Evolutionary conservation across 2,329 filamentous ascomycete genomes (phyloP).

Genomic region (Pseudogymnoascus sp.): DNA sequence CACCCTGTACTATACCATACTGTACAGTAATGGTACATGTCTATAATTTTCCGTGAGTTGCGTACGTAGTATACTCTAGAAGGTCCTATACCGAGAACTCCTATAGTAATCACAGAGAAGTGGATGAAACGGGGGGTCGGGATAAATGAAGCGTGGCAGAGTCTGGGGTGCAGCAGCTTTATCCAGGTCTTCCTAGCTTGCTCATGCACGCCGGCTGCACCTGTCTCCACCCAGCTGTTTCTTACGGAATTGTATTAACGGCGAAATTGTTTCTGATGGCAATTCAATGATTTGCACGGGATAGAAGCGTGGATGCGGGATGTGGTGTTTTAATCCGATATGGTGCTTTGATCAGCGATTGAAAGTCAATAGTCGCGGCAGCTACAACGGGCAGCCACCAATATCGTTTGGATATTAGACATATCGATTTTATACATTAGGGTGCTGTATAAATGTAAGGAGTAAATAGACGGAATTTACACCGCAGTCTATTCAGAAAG

Average conservation of each 20-base stretch:
- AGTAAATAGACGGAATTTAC: not conserved
- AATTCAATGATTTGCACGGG: not conserved
- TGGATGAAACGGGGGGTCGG: not conserved
- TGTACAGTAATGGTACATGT: too few relatives aligned
- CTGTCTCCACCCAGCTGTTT: too few relatives aligned
- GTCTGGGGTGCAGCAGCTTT: constrained; percentile 1
- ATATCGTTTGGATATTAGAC: not conserved
- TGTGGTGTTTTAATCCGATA: not conserved
- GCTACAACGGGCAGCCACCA: not conserved
- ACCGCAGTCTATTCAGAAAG: too few relatives aligned
- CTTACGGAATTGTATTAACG: too few relatives aligned
- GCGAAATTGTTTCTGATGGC: not conserved
- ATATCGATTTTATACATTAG: not conserved
- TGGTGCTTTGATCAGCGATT: not conserved
- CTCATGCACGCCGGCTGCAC: not conserved
- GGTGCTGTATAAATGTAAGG: not conserved
- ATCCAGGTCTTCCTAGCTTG: not conserved
- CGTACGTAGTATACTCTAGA: too few relatives aligned
- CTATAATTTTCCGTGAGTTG: too few relatives aligned
- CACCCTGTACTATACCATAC: not conserved
- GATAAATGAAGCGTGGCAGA: constrained; percentile 4
- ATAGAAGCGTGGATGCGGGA: not conserved
- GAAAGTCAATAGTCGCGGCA: not conserved
- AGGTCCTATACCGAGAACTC: too few relatives aligned
- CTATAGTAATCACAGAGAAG: not conserved